Percentiles rank a stretch among this genome's conserved stretches.
phyloP scores from a whole-genome alignment of 768 basidiomycete genomes.

The Inosperma sp. region DNA sequence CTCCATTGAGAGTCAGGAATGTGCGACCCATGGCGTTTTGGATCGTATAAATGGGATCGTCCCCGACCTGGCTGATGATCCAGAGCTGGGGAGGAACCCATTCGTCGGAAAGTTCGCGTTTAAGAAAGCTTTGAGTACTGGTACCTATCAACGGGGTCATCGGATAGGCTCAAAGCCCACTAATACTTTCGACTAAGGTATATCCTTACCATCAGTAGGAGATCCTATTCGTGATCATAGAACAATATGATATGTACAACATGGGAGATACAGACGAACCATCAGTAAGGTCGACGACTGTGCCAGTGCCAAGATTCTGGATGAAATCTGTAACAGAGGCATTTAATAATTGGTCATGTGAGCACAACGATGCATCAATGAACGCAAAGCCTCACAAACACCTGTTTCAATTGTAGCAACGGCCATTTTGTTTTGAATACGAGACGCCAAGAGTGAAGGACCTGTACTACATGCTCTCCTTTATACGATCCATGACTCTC shows the following conservation, averaged over 20 bases:
- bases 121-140: neutral
- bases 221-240: neutral
- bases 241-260: neutral
- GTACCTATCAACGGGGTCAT: neutral
- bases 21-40: slow-evolving; percentile 1
- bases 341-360: neutral
- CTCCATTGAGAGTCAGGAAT: neutral
- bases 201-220: neutral
- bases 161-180: neutral
- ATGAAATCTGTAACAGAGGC: neutral
- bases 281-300: neutral
- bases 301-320: neutral
- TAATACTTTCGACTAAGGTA: neutral
- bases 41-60: neutral
- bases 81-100: slow-evolving; percentile 1
- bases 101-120: neutral
- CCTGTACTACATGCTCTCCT: too few relatives aligned
- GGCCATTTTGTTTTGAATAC: neutral
- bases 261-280: neutral
- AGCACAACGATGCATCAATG: neutral
- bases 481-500: slow-evolving; percentile 4
- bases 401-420: neutral
- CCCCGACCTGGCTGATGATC: neutral
- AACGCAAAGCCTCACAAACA: neutral
- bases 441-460: neutral